A percentile compares a stretch with the other conserved stretches of the same genome.
Evolutionary conservation across 805 yeast species (phyloP).

Genomic region (Candida dendrica): DNA sequence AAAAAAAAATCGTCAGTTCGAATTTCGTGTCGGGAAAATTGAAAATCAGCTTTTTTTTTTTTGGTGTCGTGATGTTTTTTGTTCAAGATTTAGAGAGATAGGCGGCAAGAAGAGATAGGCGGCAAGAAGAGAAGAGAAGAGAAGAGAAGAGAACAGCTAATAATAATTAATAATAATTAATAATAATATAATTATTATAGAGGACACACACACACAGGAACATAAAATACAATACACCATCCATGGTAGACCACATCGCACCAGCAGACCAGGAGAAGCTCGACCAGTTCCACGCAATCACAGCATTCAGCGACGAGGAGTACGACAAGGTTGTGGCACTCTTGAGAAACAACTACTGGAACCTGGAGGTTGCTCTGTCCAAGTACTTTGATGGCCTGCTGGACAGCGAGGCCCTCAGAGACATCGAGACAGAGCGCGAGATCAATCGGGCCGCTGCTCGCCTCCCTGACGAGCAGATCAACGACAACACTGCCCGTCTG

Average conservation of each 20-base stretch:
- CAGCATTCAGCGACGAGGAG: slow-evolving; percentile 41
- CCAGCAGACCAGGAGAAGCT: slow-evolving; percentile 36
- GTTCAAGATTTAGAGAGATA: no score
- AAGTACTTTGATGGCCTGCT: slow-evolving; percentile 54
- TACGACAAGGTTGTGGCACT: slow-evolving; percentile 38
- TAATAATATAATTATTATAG: no score
- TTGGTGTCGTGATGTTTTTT: no score
- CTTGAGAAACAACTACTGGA: slow-evolving; percentile 47
- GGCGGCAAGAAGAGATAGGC: no score
- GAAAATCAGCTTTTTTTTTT: no score
- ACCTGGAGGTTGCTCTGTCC: slow-evolving; percentile 53
- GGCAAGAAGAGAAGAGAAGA: no score
- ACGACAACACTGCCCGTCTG: neutral
- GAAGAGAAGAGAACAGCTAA: no score
- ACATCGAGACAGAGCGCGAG: neutral
- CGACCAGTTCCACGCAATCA: slow-evolving; percentile 42
- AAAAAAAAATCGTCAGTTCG: no score
- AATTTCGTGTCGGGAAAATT: no score
- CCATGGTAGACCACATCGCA: slow-evolving; percentile 24
- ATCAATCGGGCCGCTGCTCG: neutral
- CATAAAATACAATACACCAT: no score
- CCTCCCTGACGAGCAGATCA: neutral
- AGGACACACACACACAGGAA: no score
- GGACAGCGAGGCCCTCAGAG: slow-evolving; percentile 18
- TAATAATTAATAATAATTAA: no score